phyloP scores from a whole-genome alignment of 208 protist species.

The Spongospora subterranea region DNA sequence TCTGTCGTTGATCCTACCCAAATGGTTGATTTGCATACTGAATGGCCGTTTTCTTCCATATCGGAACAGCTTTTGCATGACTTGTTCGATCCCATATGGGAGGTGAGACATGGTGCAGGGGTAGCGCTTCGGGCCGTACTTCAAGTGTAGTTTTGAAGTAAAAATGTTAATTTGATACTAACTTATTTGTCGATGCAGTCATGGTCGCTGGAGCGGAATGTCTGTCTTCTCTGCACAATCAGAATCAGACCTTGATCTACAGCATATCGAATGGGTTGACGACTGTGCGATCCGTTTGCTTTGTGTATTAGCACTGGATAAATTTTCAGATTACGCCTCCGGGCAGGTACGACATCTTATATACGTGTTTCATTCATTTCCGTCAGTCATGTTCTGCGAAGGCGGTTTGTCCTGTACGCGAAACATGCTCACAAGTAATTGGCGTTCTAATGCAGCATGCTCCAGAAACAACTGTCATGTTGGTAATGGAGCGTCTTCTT shows the following conservation, averaged over 20 bases:
- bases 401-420: conserved; percentile 69
- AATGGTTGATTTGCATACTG: not conserved
- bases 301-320: conserved; percentile 60
- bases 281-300: conserved; percentile 62
- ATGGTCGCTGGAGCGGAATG: conserved; percentile 29
- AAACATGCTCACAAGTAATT: conserved; percentile 70
- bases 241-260: not conserved
- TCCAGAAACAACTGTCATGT: not conserved
- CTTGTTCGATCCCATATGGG: conserved; percentile 22
- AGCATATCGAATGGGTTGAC: conserved; percentile 56
- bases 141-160: not conserved
- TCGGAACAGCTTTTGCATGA: conserved; percentile 11
- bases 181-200: not conserved
- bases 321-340: conserved; percentile 63
- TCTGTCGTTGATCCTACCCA: not conserved
- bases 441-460: conserved; percentile 46
- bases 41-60: conserved; percentile 14
- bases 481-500: not conserved
- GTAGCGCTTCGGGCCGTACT: not conserved
- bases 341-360: conserved; percentile 45
- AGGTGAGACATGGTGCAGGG: conserved; percentile 24
- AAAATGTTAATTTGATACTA: not conserved
- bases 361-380: not conserved
- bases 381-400: not conserved
- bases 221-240: not conserved